Evolutionary conservation across 164 flowering plant genomes (phyloP), one percentile per base, ranked within the genome.

Genomic region (Malania oleifera): DNA sequence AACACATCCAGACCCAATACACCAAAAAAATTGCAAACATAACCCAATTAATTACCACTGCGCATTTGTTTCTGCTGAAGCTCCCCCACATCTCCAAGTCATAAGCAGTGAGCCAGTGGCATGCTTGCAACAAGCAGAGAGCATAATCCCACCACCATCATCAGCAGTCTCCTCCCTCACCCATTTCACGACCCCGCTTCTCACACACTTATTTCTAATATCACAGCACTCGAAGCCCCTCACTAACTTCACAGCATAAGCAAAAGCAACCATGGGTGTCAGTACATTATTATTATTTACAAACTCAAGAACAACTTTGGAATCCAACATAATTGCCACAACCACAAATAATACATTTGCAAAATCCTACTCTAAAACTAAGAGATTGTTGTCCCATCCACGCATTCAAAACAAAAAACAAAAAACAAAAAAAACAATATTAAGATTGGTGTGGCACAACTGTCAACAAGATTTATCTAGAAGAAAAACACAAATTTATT

Each of bases 91-190:
- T 80, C 72, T 93, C 99, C 76, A 93, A 64, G 75, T 93, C 99
- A 82, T 93, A 93, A 58, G 96, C 99, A 71, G 78, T 75, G 39
- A 71, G 76, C n/a, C n/a, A n/a, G n/a, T n/a, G n/a, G n/a, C n/a
- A 77, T 93, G 99, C 80, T 93, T 93, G 57, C 99, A 93, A 70
- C 99, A 93, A 62, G 99, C 99, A 61, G 99, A 93, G 8, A 90
- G 65, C 95, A 80, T 83, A 69, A 90, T 70, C 44, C 48, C 57
- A 41, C 52, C 80, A 54, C 19, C 68, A 35, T 15, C 61, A 19
- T 45, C 62, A 43, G 25, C n/a, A n/a, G n/a, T n/a, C n/a, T n/a
- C n/a, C n/a, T n/a, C 64, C 19, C 22, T 67, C 40, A 53, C 65
- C 19, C 51, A 77, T 35, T 57, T 41, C 69, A 82, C 64, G 9